Evolutionary conservation across 2,329 filamentous ascomycete genomes (phyloP).

Genomic region (Harringtonia lauricola): DNA sequence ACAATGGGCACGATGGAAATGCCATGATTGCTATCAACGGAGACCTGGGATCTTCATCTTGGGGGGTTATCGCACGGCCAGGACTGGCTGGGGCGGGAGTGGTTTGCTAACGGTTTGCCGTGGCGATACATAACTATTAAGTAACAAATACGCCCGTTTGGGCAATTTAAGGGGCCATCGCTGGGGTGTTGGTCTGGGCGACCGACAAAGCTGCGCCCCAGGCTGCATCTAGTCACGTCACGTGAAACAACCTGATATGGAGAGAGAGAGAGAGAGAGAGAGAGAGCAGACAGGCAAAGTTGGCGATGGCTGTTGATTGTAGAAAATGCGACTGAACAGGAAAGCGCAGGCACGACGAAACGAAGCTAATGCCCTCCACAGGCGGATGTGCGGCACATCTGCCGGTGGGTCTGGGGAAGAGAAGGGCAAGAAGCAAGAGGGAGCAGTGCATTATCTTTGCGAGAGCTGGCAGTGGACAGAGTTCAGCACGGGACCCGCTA

Average conservation of each 20-base stretch:
- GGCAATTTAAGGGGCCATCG: conserved; percentile 3
- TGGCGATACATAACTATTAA: conserved; percentile 13
- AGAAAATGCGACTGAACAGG: neutral
- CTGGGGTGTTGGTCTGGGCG: neutral
- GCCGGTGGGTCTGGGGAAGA: neutral
- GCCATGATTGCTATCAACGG: too few species aligned
- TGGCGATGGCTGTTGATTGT: too few species aligned
- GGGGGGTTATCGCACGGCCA: conserved; percentile 10
- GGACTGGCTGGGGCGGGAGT: conserved; percentile 7
- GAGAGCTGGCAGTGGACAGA: too few species aligned
- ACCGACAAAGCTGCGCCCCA: neutral
- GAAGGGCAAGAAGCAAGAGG: too few species aligned
- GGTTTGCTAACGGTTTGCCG: conserved; percentile 10
- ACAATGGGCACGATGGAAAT: too few species aligned
- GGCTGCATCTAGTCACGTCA: neutral
- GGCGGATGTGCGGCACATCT: neutral
- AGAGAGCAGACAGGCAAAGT: neutral
- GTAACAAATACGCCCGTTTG: conserved; percentile 11
- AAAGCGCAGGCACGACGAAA: neutral
- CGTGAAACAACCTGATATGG: too few species aligned
- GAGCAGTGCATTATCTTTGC: too few species aligned
- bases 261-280: too few species aligned
- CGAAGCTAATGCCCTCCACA: conserved; percentile 5
- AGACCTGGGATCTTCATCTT: too few species aligned
- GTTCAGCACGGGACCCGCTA: too few species aligned